Percentiles rank a stretch among this genome's conserved stretches.
Conservation (phyloP, 1,139 yeast species). For the Saccharomycopsis hybrid region DNA sequence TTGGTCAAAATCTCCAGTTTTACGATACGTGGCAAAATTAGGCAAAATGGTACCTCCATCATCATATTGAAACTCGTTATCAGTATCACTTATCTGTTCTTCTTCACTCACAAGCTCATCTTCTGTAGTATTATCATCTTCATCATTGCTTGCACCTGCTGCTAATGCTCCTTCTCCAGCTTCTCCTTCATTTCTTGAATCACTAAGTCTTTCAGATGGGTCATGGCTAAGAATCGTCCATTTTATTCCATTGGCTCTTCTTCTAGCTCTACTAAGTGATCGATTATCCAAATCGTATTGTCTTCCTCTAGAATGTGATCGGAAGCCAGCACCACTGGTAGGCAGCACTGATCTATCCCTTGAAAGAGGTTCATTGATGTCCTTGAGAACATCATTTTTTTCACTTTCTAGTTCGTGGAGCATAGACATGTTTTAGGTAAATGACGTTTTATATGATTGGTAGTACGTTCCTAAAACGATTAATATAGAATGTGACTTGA, state of each 20-base stretch:
- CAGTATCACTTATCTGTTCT: constrained; percentile 61
- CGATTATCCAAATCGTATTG: constrained; percentile 20
- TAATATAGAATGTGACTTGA: too few relatives aligned
- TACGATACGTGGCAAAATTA: constrained; percentile 39
- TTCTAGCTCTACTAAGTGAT: constrained; percentile 18
- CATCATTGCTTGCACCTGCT: constrained; percentile 26
- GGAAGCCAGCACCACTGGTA: constrained; percentile 3
- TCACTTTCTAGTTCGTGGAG: constrained; percentile 4
- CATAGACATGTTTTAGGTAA: too few relatives aligned
- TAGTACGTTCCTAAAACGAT: too few relatives aligned
- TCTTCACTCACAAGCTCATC: constrained; percentile 43
- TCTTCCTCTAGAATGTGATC: constrained; percentile 20
- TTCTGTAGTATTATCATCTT: constrained; percentile 25
- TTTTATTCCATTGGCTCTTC: constrained; percentile 33
- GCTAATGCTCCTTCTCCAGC: constrained; percentile 23
- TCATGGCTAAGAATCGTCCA: constrained; percentile 40
- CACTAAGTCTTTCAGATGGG: constrained; percentile 49
- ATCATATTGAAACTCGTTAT: constrained; percentile 52
- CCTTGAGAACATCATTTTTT: constrained; percentile 21
- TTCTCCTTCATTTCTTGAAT: constrained; percentile 26
- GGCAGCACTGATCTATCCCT: constrained; percentile 23
- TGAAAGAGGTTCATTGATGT: constrained; percentile 21
- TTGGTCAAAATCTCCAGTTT: constrained; percentile 27
- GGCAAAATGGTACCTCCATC: constrained; percentile 58
- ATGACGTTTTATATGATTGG: too few relatives aligned